Conservation (phyloP, 2,329 filamentous ascomycete species). For the Apiospora marii region DNA sequence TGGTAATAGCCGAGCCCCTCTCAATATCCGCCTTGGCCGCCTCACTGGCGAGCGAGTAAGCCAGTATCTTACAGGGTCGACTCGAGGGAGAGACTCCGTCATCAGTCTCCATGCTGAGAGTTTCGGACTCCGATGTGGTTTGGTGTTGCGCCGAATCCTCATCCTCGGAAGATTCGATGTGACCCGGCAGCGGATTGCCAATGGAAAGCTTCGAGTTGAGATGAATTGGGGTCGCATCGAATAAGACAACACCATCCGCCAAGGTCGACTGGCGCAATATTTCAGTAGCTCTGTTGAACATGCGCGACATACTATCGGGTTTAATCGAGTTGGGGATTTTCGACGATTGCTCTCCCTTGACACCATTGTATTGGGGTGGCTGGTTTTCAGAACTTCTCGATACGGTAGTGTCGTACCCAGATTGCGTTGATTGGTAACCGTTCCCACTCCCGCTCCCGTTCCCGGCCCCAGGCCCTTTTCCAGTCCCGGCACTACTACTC, state of each 20-base stretch:
- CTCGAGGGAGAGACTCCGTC: constrained; percentile 38
- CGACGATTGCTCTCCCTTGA: constrained; percentile 24
- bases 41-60: constrained; percentile 39
- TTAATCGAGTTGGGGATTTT: background rate
- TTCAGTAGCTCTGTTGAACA: constrained; percentile 38
- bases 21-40: constrained; percentile 37
- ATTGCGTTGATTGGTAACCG: background rate
- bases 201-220: constrained; percentile 33
- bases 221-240: constrained; percentile 38
- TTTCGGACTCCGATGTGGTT: constrained; percentile 32
- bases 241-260: constrained; percentile 43
- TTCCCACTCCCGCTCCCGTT: background rate
- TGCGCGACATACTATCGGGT: constrained; percentile 11
- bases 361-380: background rate
- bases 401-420: background rate
- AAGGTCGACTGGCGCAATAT: constrained; percentile 41
- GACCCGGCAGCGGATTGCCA: constrained; percentile 23
- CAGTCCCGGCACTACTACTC: no score
- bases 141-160: background rate
- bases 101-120: constrained; percentile 38
- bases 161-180: constrained; percentile 13
- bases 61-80: constrained; percentile 41
- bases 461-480: no score
- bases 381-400: background rate
- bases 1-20: constrained; percentile 37